Evolutionary conservation across 1,139 yeast species (phyloP), one percentile per base, ranked within the genome.

Genomic region (Lodderomyces jiufengensis): DNA sequence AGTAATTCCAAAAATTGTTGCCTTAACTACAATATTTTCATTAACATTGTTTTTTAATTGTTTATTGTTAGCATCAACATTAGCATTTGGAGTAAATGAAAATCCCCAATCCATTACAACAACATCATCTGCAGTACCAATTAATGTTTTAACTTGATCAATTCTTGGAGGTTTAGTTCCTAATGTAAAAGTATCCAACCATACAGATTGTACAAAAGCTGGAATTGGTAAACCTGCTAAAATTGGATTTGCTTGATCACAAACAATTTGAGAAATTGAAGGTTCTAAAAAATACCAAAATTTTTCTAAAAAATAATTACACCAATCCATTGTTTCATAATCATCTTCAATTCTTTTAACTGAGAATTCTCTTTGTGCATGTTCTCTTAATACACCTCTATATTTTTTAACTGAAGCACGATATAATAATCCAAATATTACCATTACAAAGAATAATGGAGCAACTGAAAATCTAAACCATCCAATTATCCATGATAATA

Each of bases 61-160:
- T 51, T 90, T 85, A 27, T 79, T 76, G 41, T 86, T 86, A 49
- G 87, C 66, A 59, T 92, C 98, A 33, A 83, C 82, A 37, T 77
- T 61, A 34, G 88, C 86, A 58, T 86, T 86, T n/a, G 98, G 98
- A 28, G 87, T 84, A 62, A 88, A 86, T 1, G 95, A 80, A 38
- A 84, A 67, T 36, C 82, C 80, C 95, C 95, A 92, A 66, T 92
- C 95, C 96, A 94, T 88, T 34, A 92, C 96, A 11, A 90, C 95
- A 40, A 92, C 82, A 54, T 90, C 97, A 43, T 84, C 85, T 22
- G 79, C 82, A 15, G 97, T 90, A 42, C 92, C 87, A 33, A 81
- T 84, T 50, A 88, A 76, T 2, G 97, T 86, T 54, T 92, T 85
- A 18, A 90, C 97, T 44, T 73, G 73, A 53, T 92, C 97, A 42